These are phyloP conservation scores for Chaetomium fimeti DNA, from an alignment of 495 filamentous ascomycete genomes.

Conservation along the genomic window DNA sequence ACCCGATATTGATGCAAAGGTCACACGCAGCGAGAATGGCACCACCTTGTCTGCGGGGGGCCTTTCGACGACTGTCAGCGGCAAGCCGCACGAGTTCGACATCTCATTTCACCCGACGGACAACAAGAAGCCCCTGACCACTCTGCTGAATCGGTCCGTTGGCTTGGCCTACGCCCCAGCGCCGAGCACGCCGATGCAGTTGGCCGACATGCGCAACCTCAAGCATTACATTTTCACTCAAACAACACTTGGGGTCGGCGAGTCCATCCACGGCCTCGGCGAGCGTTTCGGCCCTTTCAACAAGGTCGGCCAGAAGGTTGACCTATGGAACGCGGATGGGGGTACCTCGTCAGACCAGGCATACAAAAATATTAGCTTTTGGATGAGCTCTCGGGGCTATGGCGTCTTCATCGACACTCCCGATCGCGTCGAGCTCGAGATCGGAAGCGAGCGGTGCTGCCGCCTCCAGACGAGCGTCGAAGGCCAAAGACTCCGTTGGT, in stretches of 20 bases:
- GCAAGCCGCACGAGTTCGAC: conserved; percentile 54
- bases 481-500: conserved; percentile 60
- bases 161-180: conserved; percentile 56
- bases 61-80: conserved; percentile 52
- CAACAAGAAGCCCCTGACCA: conserved; percentile 53
- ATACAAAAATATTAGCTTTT: conserved; percentile 75
- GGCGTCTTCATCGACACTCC: conserved; percentile 67
- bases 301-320: conserved; percentile 66
- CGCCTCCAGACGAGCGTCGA: conserved; percentile 63
- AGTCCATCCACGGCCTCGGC: conserved; percentile 67
- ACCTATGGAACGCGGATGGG: conserved; percentile 71
- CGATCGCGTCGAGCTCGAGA: conserved; percentile 60
- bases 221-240: conserved; percentile 63
- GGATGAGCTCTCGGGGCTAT: conserved; percentile 65
- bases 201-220: conserved; percentile 53
- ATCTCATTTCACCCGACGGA: conserved; percentile 55
- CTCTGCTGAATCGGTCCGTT: conserved; percentile 59
- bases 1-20: conserved; percentile 46
- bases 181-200: conserved; percentile 50
- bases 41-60: conserved; percentile 57
- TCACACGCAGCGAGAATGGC: conserved; percentile 49
- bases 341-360: conserved; percentile 68
- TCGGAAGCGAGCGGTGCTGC: conserved; percentile 65
- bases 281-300: conserved; percentile 70
- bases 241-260: conserved; percentile 62